A percentile compares a stretch with the other conserved stretches of the same genome.
These are phyloP conservation scores for Papilionanthe hybrid DNA, from an alignment of 116 monocot species.

Conservation along the genomic window DNA sequence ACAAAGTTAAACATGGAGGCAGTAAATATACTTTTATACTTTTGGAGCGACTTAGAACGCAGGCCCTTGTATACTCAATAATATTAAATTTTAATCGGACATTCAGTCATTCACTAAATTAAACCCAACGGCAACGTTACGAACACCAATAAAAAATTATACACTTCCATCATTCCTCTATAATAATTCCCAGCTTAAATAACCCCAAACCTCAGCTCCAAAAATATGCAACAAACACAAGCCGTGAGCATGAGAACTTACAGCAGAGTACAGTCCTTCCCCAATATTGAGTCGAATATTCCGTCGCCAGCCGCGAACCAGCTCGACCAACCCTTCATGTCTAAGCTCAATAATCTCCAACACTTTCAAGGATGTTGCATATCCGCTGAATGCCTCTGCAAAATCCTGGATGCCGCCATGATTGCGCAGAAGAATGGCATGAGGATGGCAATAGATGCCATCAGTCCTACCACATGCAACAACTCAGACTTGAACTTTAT, in stretches of 20 bases:
- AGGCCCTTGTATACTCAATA: no score
- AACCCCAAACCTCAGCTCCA: not conserved
- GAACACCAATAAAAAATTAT: not conserved
- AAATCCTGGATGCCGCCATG: constrained; percentile 2
- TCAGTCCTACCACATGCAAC: not conserved
- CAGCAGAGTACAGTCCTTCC: not conserved
- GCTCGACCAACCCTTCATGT: not conserved
- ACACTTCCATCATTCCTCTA: not conserved
- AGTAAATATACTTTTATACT: no score
- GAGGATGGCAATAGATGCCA: not conserved
- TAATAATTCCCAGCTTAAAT: not conserved
- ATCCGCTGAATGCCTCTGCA: not conserved
- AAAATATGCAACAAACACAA: not conserved
- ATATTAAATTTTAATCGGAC: no score
- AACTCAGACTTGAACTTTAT: not conserved
- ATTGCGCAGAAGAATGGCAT: not conserved
- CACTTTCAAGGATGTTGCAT: not conserved
- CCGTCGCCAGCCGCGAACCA: no score
- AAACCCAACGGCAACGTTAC: constrained; percentile 4
- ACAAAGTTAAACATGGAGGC: no score
- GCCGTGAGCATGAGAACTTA: not conserved
- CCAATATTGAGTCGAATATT: not conserved
- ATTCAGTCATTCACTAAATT: not conserved
- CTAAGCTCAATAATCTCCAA: not conserved
- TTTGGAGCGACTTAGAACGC: no score